Evolutionary conservation across 805 yeast species (phyloP).

Genomic region (Cyberlindnera xylosilytica): DNA sequence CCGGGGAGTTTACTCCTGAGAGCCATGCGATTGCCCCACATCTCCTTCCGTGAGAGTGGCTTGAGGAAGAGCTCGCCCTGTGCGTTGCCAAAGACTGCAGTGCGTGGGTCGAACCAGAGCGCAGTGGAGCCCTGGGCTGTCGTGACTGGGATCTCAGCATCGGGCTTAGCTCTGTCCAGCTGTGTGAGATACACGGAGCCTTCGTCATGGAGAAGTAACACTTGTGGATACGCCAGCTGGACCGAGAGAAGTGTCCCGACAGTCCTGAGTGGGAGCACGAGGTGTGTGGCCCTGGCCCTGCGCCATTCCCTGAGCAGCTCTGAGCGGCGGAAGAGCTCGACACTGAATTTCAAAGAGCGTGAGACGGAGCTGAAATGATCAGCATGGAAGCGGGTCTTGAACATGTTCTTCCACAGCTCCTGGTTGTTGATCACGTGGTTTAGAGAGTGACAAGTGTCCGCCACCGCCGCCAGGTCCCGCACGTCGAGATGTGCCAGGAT

Average conservation of each 20-base stretch:
- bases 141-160: conserved; percentile 20
- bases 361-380: conserved; percentile 36
- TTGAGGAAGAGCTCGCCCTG: conserved; percentile 21
- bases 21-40: conserved; percentile 10
- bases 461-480: conserved; percentile 31
- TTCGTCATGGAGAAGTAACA: conserved; percentile 16
- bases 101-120: conserved; percentile 11
- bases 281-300: conserved; percentile 5
- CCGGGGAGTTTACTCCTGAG: conserved; percentile 11
- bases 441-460: conserved; percentile 30
- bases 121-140: conserved; percentile 19
- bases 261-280: conserved; percentile 1
- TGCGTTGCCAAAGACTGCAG: conserved; percentile 20
- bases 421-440: conserved; percentile 34
- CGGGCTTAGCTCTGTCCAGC: conserved; percentile 16
- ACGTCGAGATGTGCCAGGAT: conserved; percentile 36
- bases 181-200: conserved; percentile 17
- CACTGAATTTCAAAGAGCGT: conserved; percentile 31
- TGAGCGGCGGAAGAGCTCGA: conserved; percentile 32
- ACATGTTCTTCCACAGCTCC: conserved; percentile 41
- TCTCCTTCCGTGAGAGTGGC: conserved; percentile 16
- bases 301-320: conserved; percentile 23
- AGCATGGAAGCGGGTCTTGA: conserved; percentile 29
- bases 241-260: conserved; percentile 9
- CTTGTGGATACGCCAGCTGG: conserved; percentile 18